A percentile compares a stretch with the other conserved stretches of the same genome.
Conservation (phyloP, 495 filamentous ascomycete species). For the Daldinia grandis region DNA sequence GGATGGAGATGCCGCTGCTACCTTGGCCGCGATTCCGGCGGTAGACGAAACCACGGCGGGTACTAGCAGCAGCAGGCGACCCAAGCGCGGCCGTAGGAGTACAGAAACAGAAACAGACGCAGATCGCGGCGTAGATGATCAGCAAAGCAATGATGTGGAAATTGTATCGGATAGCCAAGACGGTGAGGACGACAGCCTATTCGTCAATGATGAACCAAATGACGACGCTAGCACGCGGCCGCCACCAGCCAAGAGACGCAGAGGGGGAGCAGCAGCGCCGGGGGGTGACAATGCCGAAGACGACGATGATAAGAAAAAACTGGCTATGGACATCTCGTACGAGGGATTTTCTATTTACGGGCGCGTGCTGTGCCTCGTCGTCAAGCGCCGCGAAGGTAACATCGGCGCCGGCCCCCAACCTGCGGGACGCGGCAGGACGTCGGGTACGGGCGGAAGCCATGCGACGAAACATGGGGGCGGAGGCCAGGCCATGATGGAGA, state of each 20-base stretch:
- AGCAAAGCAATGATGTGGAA: conserved; percentile 27
- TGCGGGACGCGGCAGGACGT: conserved; percentile 39
- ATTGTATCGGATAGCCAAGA: conserved; percentile 42
- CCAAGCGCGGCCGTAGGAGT: conserved; percentile 43
- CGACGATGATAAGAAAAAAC: conserved; percentile 86
- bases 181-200: conserved; percentile 48
- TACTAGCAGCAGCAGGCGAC: conserved; percentile 37
- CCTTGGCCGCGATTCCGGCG: conserved; percentile 56
- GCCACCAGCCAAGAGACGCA: conserved; percentile 60
- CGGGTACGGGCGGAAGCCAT: conserved; percentile 40
- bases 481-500: conserved; percentile 87
- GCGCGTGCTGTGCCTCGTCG: conserved; percentile 86
- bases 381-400: conserved; percentile 65
- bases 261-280: conserved; percentile 44
- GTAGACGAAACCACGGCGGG: conserved; percentile 45
- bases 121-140: conserved; percentile 30
- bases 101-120: conserved; percentile 39
- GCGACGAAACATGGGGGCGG: conserved; percentile 47
- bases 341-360: conserved; percentile 96
- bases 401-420: conserved; percentile 38
- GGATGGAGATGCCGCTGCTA: conserved; percentile 53
- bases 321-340: conserved; percentile 82
- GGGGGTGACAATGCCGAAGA: conserved; percentile 46
- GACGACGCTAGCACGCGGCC: conserved; percentile 39
- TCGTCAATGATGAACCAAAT: conserved; percentile 45